Evolutionary conservation across 1,284 basidiomycete species (phyloP).

Genomic region (Cutaneotrichosporon mucoides): DNA sequence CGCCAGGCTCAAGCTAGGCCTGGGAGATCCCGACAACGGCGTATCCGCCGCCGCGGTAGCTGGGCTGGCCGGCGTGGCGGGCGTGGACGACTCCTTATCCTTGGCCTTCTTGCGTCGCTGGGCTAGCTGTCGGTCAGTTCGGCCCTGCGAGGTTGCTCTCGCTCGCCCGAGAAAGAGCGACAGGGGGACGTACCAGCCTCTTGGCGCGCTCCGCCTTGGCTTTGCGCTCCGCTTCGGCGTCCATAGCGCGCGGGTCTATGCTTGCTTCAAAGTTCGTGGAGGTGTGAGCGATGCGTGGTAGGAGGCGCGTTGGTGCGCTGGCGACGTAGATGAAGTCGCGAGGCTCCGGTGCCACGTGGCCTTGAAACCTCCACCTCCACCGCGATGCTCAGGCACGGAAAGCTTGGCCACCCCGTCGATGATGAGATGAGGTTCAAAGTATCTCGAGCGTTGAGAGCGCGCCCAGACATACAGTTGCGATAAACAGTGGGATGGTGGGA

Average conservation of each 20-base stretch:
- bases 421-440: too few species aligned
- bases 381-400: too few species aligned
- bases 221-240: constrained; percentile 37
- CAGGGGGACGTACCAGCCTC: constrained; percentile 32
- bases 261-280: too few species aligned
- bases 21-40: constrained; percentile 18
- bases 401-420: too few species aligned
- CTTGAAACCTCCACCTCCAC: too few species aligned
- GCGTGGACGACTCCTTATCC: constrained; percentile 11
- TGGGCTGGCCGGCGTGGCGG: constrained; percentile 10
- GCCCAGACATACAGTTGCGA: too few species aligned
- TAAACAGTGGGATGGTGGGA: too few species aligned
- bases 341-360: too few species aligned
- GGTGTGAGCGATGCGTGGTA: too few species aligned
- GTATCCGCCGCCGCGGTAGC: constrained; percentile 5
- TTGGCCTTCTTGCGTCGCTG: constrained; percentile 32
- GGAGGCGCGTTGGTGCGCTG: background rate
- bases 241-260: background rate
- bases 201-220: constrained; percentile 46
- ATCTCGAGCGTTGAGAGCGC: too few species aligned
- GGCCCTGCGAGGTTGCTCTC: too few species aligned
- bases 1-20: constrained; percentile 30
- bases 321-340: too few species aligned
- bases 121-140: constrained; percentile 21
- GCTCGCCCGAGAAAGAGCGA: background rate